Evolutionary conservation across 2,329 filamentous ascomycete species (phyloP).

Genomic region (Botryotinia convoluta): DNA sequence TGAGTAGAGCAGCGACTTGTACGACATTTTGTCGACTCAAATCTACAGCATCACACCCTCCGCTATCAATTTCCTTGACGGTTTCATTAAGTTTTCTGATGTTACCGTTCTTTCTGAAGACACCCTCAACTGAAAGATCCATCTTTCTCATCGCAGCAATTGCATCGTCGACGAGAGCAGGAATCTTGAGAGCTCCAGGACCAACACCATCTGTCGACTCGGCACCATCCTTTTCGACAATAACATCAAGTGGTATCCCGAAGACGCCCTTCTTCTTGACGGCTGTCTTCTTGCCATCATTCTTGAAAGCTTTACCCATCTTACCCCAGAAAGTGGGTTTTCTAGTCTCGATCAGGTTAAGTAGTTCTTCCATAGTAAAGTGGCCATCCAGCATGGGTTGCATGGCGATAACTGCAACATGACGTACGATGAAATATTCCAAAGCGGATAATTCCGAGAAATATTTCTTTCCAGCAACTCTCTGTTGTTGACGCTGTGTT

Average conservation of each 20-base stretch:
- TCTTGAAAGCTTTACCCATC: slow-evolving; percentile 93
- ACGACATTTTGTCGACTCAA: slow-evolving; percentile 87
- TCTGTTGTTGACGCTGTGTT: slow-evolving; percentile 48
- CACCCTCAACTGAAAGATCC: slow-evolving; percentile 97
- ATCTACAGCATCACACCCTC: slow-evolving; percentile 81
- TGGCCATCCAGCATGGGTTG: slow-evolving; percentile 85
- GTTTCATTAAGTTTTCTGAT: slow-evolving; percentile 90
- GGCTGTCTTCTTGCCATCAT: slow-evolving; percentile 66
- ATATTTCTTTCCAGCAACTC: slow-evolving; percentile 64
- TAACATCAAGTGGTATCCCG: slow-evolving; percentile 79
- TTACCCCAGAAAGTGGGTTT: slow-evolving; percentile 98
- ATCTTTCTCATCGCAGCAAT: slow-evolving; percentile 95
- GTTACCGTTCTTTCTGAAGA: slow-evolving; percentile 98
- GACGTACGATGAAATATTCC: slow-evolving; percentile 96
- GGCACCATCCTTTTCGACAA: slow-evolving; percentile 90
- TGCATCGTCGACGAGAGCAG: slow-evolving; percentile 91
- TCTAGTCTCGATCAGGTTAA: slow-evolving; percentile 88
- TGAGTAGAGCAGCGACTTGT: slow-evolving; percentile 88
- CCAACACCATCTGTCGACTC: slow-evolving; percentile 98
- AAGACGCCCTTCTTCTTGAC: slow-evolving; percentile 94
- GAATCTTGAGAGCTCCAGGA: slow-evolving; percentile 84
- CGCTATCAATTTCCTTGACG: slow-evolving; percentile 79
- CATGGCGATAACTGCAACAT: slow-evolving; percentile 92
- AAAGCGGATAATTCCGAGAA: slow-evolving; percentile 94
- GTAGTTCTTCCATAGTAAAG: slow-evolving; percentile 89